A percentile compares a stretch with the other conserved stretches of the same genome.
phyloP scores from a whole-genome alignment of 805 yeast genomes.

The Metschnikowia cubensis region DNA sequence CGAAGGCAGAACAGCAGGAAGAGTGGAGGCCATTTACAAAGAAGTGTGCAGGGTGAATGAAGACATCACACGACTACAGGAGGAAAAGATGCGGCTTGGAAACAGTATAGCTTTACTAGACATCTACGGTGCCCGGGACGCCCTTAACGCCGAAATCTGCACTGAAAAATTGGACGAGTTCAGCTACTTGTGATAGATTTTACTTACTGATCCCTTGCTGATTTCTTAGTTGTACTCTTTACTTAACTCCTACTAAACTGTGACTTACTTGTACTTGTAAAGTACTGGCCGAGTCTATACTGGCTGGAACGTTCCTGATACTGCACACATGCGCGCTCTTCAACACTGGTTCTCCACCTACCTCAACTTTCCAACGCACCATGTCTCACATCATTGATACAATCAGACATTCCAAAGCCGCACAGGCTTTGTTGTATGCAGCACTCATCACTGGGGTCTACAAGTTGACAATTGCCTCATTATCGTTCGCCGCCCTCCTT shows the following conservation, averaged over 20 bases:
- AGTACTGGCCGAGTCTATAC: too few species aligned
- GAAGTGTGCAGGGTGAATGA: slow-evolving; percentile 25
- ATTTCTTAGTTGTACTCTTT: too few species aligned
- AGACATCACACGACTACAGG: slow-evolving; percentile 25
- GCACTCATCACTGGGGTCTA: slow-evolving; percentile 59
- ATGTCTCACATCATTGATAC: slow-evolving; percentile 4
- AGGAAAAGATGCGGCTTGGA: slow-evolving; percentile 19
- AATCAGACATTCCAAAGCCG: slow-evolving; percentile 13
- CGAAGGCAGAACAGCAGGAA: slow-evolving; percentile 23
- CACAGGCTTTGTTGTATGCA: slow-evolving; percentile 15
- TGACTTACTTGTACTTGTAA: too few species aligned
- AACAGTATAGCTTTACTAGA: slow-evolving; percentile 13
- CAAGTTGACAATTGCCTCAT: slow-evolving; percentile 48
- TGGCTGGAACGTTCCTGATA: neutral
- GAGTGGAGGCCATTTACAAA: slow-evolving; percentile 23
- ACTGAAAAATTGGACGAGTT: slow-evolving; percentile 50
- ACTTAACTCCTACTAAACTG: neutral
- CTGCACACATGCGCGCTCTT: neutral
- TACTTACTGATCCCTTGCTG: too few species aligned
- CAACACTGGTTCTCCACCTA: neutral
- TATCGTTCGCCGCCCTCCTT: slow-evolving; percentile 52
- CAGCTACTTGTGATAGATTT: slow-evolving; percentile 28
- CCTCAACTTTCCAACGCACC: neutral
- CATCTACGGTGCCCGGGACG: slow-evolving; percentile 28
- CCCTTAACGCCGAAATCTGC: slow-evolving; percentile 32